Base-by-base conservation (phyloP, 805 yeast genomes). In the Starmerella etchellsii region DNA sequence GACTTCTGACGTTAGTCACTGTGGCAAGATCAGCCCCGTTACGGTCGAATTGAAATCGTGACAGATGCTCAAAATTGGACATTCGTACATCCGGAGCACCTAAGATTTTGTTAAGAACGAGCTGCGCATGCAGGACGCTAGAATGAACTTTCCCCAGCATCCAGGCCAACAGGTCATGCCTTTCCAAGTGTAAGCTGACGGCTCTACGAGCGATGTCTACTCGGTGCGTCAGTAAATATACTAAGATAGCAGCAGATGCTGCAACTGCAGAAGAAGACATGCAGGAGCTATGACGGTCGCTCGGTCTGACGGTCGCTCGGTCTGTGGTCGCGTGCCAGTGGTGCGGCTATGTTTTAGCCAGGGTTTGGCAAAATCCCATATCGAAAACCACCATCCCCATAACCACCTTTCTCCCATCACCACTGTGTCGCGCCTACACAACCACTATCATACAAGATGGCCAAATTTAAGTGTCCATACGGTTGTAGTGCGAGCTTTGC, bases 11-110 rank as follows among this genome's bases (percentile, higher is more conserved):
- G 8, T 33, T 24, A 11, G 27, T 25, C 29, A 41, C 21, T 11
- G 32, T 35, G n/a, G 18, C 37, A 32, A 31, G 38, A 32, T 38
- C 46, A 16, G 34, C 51, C 24, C 42, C 26, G 6, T 31, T 21
- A 8, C 14, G 23, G 31, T 19, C 14, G 43, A 44, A 45, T 34
- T 23, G 36, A 15, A 35, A 41, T 20, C 38, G 34, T 11, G 41
- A 44, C 4, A 47, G 24, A 22, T 36, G 36, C 31, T 47, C 50
- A 2, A n/a, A 29, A 7, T 7, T 11, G 10, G 10, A 7, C n/a
- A n/a, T n/a, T n/a, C n/a, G n/a, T 7, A 23, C 11, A 7, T 29
- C 10, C 9, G 20, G 18, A 7, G 20, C 18, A 10, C 25, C 25
- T 23, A 23, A 10, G 10, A 23, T 7, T 10, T 23, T 7, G 10